Evolutionary conservation across 768 basidiomycete species (phyloP), one percentile per base, ranked within the genome.

Genomic region (Kwoniella sp.): DNA sequence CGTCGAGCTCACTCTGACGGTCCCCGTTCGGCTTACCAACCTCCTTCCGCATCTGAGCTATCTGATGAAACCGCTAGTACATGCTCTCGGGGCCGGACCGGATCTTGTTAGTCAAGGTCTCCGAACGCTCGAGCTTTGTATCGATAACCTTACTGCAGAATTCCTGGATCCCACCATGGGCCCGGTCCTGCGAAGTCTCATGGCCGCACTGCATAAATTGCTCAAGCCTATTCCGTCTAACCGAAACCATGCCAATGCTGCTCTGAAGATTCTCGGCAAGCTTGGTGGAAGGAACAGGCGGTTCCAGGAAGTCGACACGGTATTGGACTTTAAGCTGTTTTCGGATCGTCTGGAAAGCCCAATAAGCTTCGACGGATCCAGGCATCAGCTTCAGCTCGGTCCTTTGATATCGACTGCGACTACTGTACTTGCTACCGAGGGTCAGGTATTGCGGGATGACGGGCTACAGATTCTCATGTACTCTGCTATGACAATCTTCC

Each of bases 91-190:
- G 55, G 93, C 93, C 37, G 87, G 86, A 40, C 86, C 88, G 6
- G 96, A 99, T 58, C 86, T 96, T 50, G 90, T 97, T 58, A 88
- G 92, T 24, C 96, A 99, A 82, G 96, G 96, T 49, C 83, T 99
- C 25, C 86, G 96, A 6, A 99, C 96, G 0, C 85, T 99, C 63
- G 96, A 99, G 79, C 84, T 99, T n/a, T 98, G 95, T 81, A 95
- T 98, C 73, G 96, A 99, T 82, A 99, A 98, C 77, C 85, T 99
- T 26, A 96, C 92, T 0, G 92, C 92, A 1, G 96, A 98, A 80
- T 98, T 98, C 83, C 85, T 99, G 27, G 95, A 98, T 73, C 96
- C 96, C 2, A 94, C 92, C 1, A 86, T 98, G 68, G 91, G 88
- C 66, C 91, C 90, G 0, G 93, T 98, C 48, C 84, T 96, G 47